Evolutionary conservation across 768 basidiomycete species (phyloP).

Genomic region (Mycena belliarum): DNA sequence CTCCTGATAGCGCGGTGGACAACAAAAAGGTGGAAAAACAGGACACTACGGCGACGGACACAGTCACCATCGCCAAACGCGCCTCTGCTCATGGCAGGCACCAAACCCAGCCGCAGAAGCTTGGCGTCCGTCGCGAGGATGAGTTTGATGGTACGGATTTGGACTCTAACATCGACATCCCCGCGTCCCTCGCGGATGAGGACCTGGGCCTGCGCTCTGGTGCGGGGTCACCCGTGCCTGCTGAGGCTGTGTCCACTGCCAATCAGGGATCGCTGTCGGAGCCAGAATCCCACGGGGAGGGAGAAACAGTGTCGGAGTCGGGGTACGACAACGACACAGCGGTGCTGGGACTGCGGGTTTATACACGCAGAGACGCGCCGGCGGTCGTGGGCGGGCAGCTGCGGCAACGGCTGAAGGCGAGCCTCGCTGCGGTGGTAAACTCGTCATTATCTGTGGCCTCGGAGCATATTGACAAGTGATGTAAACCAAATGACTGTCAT

Average conservation of each 20-base stretch:
- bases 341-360: conserved; percentile 39
- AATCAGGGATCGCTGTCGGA: not conserved
- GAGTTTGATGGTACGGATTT: not conserved
- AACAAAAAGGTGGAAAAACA: not conserved
- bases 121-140: not conserved
- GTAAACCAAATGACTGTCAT: no score
- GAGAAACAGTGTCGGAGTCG: no score
- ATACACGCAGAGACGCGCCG: conserved; percentile 35
- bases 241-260: not conserved
- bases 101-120: not conserved
- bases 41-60: not conserved
- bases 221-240: not conserved
- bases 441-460: not conserved
- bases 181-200: conserved; percentile 17
- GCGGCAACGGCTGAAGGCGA: conserved; percentile 25
- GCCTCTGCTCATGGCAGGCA: no score
- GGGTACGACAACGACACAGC: conserved; percentile 25
- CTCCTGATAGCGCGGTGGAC: not conserved
- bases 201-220: conserved; percentile 9
- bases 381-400: conserved; percentile 37
- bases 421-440: conserved; percentile 3
- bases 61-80: no score
- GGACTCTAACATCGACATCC: conserved; percentile 4
- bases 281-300: no score
- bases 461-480: not conserved